Conservation (phyloP, 1,284 basidiomycete genomes). For the Hortiboletus rubellus region DNA sequence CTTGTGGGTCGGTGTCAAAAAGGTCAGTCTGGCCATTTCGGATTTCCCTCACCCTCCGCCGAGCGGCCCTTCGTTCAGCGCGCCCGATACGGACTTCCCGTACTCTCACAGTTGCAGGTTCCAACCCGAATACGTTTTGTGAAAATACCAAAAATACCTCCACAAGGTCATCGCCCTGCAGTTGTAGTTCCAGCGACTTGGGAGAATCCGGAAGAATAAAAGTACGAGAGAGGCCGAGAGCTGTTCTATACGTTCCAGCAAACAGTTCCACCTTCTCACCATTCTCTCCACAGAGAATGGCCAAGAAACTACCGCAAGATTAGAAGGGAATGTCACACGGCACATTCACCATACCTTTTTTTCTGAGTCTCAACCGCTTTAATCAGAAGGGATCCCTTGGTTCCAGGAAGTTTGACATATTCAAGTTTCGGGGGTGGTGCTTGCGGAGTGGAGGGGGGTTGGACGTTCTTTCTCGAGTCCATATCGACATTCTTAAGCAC, state of each 20-base stretch:
- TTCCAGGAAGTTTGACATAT: constrained; percentile 88
- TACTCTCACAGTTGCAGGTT: constrained; percentile 87
- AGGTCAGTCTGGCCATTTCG: constrained; percentile 49
- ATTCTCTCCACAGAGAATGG: constrained; percentile 86
- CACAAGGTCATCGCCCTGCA: constrained; percentile 89
- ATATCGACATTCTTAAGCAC: constrained; percentile 36
- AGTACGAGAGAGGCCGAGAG: constrained; percentile 76
- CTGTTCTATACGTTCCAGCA: constrained; percentile 80
- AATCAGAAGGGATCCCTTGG: constrained; percentile 77
- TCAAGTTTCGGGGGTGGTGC: constrained; percentile 81
- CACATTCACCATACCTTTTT: constrained; percentile 63
- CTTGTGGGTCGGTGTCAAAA: constrained; percentile 46
- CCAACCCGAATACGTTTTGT: constrained; percentile 85
- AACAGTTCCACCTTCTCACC: constrained; percentile 92
- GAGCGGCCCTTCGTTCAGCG: constrained; percentile 78
- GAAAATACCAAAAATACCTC: constrained; percentile 86
- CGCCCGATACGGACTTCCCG: constrained; percentile 86
- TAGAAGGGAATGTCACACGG: constrained; percentile 1
- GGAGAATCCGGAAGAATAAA: constrained; percentile 89
- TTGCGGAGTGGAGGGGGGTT: constrained; percentile 43
- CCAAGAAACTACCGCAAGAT: constrained; percentile 64
- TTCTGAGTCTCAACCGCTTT: constrained; percentile 84
- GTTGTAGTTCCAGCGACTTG: constrained; percentile 77
- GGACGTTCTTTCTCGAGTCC: constrained; percentile 35
- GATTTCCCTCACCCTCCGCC: constrained; percentile 68